phyloP scores from a whole-genome alignment of 257 asterid species.

The Scutellaria galericulata region DNA sequence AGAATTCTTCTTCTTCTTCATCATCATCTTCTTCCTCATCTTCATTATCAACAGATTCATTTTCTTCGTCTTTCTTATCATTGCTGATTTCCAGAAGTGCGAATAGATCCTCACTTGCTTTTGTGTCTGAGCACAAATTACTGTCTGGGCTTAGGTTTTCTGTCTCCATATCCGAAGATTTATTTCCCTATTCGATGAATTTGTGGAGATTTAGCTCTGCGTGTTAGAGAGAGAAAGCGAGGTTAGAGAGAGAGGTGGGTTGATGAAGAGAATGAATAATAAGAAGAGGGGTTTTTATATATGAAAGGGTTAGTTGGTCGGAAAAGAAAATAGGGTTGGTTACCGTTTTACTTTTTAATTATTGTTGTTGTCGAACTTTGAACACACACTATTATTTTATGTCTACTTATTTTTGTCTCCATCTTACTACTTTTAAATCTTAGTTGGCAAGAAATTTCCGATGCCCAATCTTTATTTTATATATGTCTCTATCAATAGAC shows the following conservation, averaged over 20 bases:
- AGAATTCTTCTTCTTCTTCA: slow-evolving; percentile 61
- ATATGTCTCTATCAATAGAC: too few species aligned
- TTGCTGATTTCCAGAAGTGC: slow-evolving; percentile 31
- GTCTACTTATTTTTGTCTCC: slow-evolving; percentile 31
- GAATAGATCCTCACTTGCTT: slow-evolving; percentile 32
- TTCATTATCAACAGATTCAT: slow-evolving; percentile 18
- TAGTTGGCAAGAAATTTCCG: slow-evolving; percentile 29
- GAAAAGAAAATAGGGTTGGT: slow-evolving; percentile 30
- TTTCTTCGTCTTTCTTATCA: slow-evolving; percentile 25
- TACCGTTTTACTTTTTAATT: slow-evolving; percentile 10
- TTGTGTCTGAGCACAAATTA: slow-evolving; percentile 23
- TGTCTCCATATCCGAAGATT: slow-evolving; percentile 38
- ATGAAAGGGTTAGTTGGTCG: slow-evolving; percentile 26
- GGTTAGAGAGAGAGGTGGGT: not conserved
- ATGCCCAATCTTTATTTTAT: not conserved
- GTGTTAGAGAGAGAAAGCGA: slow-evolving; percentile 27
- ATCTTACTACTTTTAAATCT: slow-evolving; percentile 11
- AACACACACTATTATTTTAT: slow-evolving; percentile 36
- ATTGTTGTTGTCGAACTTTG: slow-evolving; percentile 35
- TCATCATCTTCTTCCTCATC: slow-evolving; percentile 35
- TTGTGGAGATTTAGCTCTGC: not conserved
- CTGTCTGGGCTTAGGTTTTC: slow-evolving; percentile 28
- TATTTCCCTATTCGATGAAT: not conserved
- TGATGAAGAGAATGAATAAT: slow-evolving; percentile 29
- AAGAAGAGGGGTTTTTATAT: slow-evolving; percentile 32